These are phyloP conservation scores for Fusarium fujikuroi DNA, from an alignment of 2,329 filamentous ascomycete genomes.

Conservation along the genomic window DNA sequence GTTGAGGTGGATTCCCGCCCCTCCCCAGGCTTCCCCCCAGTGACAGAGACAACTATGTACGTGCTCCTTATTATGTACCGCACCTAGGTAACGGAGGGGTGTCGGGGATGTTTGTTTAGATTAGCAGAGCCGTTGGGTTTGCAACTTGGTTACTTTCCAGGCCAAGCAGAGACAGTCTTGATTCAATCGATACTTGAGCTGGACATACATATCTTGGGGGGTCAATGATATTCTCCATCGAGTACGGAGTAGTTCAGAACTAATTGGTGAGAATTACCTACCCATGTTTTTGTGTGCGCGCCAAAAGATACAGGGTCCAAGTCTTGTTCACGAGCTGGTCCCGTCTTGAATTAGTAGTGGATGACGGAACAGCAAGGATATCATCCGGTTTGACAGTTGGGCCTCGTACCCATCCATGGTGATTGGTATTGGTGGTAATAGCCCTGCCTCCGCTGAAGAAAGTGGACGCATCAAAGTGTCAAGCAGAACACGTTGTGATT, in stretches of 20 bases:
- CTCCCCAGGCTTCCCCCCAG: slow-evolving; percentile 12
- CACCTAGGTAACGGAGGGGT: neutral
- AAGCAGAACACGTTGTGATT: slow-evolving; percentile 24
- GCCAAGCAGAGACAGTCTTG: neutral
- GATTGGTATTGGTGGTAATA: neutral
- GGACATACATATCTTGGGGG: neutral
- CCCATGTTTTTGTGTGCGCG: slow-evolving; percentile 21
- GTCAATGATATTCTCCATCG: neutral
- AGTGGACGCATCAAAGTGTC: neutral
- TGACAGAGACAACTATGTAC: neutral
- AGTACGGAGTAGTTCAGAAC: neutral
- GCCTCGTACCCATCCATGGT: neutral
- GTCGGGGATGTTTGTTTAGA: neutral
- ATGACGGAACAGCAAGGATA: slow-evolving; percentile 35
- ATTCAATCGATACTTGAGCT: neutral
- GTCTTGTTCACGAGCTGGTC: slow-evolving; percentile 36
- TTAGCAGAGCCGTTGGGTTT: neutral
- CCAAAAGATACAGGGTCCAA: slow-evolving; percentile 37
- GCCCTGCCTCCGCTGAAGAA: neutral
- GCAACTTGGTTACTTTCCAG: neutral
- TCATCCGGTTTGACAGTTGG: slow-evolving; percentile 34
- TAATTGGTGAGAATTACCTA: slow-evolving; percentile 12
- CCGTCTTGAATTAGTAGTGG: slow-evolving; percentile 29
- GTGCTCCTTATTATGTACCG: slow-evolving; percentile 10
- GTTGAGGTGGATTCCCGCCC: slow-evolving; percentile 27